Evolutionary conservation across 2,329 filamentous ascomycete genomes (phyloP).

Genomic region (Xylaria hypoxylon): DNA sequence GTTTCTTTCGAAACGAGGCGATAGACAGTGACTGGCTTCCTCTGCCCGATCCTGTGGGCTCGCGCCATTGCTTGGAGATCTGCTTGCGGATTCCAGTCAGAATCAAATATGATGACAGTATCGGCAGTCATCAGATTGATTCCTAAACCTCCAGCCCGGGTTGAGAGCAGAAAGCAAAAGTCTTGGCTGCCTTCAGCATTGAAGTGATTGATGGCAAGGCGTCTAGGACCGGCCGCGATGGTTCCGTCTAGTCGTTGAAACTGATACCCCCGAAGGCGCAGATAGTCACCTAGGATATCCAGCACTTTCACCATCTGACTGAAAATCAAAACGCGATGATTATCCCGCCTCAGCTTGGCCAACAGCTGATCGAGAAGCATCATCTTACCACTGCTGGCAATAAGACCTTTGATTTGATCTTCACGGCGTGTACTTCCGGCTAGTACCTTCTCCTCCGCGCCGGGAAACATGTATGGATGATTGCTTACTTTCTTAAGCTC

Average conservation of each 20-base stretch:
- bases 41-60: slow-evolving; percentile 97
- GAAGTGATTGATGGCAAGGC: slow-evolving; percentile 97
- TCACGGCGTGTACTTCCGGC: slow-evolving; percentile 84
- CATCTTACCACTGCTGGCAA: slow-evolving; percentile 99
- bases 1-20: slow-evolving; percentile 97
- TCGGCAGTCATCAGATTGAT: slow-evolving; percentile 99
- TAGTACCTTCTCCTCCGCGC: slow-evolving; percentile 89
- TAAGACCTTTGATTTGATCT: slow-evolving; percentile 90
- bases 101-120: slow-evolving; percentile 97
- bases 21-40: slow-evolving; percentile 95
- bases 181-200: slow-evolving; percentile 96
- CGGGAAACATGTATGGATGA: slow-evolving; percentile 97
- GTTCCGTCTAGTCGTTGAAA: slow-evolving; percentile 97
- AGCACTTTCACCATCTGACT: slow-evolving; percentile 99
- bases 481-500: slow-evolving; percentile 99
- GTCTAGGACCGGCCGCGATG: slow-evolving; percentile 86
- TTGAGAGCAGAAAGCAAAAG: slow-evolving; percentile 96
- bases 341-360: slow-evolving; percentile 90
- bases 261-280: slow-evolving; percentile 91
- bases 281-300: slow-evolving; percentile 93
- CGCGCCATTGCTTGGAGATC: slow-evolving; percentile 98
- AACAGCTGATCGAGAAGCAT: slow-evolving; percentile 97
- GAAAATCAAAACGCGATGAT: slow-evolving; percentile 96
- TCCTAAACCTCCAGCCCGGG: slow-evolving; percentile 93
- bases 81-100: slow-evolving; percentile 98